Conservation (phyloP, 2,329 filamentous ascomycete genomes). For the Bisporella sp. region DNA sequence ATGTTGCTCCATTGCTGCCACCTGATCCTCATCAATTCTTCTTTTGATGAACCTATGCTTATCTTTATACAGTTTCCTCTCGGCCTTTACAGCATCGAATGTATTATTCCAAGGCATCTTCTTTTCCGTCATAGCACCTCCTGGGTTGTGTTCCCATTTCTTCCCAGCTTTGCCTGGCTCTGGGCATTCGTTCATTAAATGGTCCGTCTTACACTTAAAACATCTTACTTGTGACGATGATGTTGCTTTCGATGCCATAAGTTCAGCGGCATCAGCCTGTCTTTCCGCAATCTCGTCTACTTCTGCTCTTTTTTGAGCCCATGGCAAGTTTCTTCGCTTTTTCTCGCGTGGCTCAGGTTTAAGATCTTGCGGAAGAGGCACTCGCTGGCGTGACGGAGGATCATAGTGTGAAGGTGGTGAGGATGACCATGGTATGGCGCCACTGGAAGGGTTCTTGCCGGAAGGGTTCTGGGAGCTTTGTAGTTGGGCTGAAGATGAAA, state of each 20-base stretch:
- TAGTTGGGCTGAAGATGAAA: slow-evolving; percentile 38
- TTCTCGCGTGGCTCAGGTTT: slow-evolving; percentile 25
- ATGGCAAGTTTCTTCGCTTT: slow-evolving; percentile 30
- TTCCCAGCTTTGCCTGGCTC: slow-evolving; percentile 8
- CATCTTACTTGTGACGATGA: slow-evolving; percentile 6
- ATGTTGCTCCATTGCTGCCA: slow-evolving; percentile 39
- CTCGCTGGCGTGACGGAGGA: slow-evolving; percentile 35
- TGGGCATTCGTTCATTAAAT: slow-evolving; percentile 14
- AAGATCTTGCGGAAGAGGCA: slow-evolving; percentile 2
- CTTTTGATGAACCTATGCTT: slow-evolving; percentile 36
- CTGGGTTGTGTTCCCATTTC: slow-evolving; percentile 33
- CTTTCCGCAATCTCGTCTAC: slow-evolving; percentile 18
- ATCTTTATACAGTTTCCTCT: slow-evolving; percentile 67
- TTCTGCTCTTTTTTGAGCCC: slow-evolving; percentile 24
- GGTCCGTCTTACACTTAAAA: slow-evolving; percentile 15
- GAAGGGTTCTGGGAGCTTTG: slow-evolving; percentile 43
- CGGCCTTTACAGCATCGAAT: slow-evolving; percentile 61
- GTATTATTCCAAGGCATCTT: slow-evolving; percentile 63
- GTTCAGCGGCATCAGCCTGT: slow-evolving; percentile 14
- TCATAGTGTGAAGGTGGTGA: slow-evolving; percentile 40
- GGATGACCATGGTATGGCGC: slow-evolving; percentile 31
- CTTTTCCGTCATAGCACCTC: slow-evolving; percentile 45
- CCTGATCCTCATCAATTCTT: slow-evolving; percentile 33
- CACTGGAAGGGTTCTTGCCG: slow-evolving; percentile 56
- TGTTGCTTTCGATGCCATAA: slow-evolving; percentile 7